phyloP scores from a whole-genome alignment of 106 monocot genomes.

The Apostasia ramifera region DNA sequence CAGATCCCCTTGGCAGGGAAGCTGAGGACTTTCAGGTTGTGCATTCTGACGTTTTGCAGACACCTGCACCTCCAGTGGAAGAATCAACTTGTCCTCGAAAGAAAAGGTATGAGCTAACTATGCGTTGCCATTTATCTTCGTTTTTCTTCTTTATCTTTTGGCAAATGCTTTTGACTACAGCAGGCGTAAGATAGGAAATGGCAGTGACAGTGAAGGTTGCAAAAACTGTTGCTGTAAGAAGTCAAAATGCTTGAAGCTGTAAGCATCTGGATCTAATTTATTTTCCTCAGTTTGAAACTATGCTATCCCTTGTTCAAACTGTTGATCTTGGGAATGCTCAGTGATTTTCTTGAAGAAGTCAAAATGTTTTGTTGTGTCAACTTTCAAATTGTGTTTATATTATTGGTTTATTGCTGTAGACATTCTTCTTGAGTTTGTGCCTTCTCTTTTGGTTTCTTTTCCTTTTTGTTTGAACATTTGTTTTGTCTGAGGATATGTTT shows the following conservation, averaged over 20 bases:
- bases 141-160: background rate
- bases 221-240: conserved; percentile 96
- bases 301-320: background rate
- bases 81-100: conserved; percentile 62
- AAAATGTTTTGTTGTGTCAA: too few species aligned
- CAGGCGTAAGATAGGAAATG: conserved; percentile 68
- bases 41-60: conserved; percentile 26
- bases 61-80: conserved; percentile 18
- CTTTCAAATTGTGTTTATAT: too few species aligned
- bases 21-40: conserved; percentile 23
- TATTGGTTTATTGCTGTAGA: too few species aligned
- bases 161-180: background rate
- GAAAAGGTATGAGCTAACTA: conserved; percentile 40
- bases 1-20: conserved; percentile 9
- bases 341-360: too few species aligned
- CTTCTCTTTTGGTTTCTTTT: too few species aligned
- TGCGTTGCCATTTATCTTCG: background rate
- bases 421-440: too few species aligned
- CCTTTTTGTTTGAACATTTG: too few species aligned
- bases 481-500: too few species aligned
- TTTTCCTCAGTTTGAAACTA: background rate
- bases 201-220: conserved; percentile 67
- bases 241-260: conserved; percentile 99
- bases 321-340: too few species aligned
- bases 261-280: conserved; percentile 14